These are phyloP conservation scores for Oryza coarctata DNA, from an alignment of 176 grass and related monocot species.

Conservation along the genomic window DNA sequence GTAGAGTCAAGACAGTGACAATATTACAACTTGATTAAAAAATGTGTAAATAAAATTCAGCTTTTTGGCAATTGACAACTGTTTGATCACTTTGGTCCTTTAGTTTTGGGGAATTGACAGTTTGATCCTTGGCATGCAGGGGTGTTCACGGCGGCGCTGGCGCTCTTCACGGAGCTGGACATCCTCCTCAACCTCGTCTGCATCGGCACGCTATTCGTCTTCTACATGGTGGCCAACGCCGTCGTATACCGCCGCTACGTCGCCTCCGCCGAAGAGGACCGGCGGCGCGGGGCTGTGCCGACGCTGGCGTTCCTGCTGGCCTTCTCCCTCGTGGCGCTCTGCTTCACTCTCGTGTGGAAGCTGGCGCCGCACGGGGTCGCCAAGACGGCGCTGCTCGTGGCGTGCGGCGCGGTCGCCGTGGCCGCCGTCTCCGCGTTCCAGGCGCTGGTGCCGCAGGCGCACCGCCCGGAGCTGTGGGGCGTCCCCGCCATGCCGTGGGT, in stretches of 20 bases:
- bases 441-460: conserved; percentile 66
- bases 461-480: conserved; percentile 66
- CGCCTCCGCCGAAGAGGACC: neutral
- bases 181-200: conserved; percentile 82
- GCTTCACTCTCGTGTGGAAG: conserved; percentile 73
- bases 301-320: conserved; percentile 55
- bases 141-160: conserved; percentile 69
- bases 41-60: no score
- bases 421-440: conserved; percentile 55
- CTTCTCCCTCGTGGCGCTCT: conserved; percentile 59
- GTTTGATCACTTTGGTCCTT: neutral
- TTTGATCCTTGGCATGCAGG: conserved; percentile 35
- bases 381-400: conserved; percentile 39
- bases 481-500: conserved; percentile 96
- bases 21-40: no score
- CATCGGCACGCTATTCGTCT: conserved; percentile 98
- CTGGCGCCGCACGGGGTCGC: conserved; percentile 32
- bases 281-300: conserved; percentile 30
- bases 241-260: conserved; percentile 87
- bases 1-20: neutral
- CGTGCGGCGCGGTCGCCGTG: conserved; percentile 42
- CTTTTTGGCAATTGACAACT: no score
- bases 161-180: conserved; percentile 86
- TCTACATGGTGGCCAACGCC: conserved; percentile 98
- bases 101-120: neutral